Conservation (phyloP, 2,329 filamentous ascomycete genomes). For the Botrytis pseudocinerea region DNA sequence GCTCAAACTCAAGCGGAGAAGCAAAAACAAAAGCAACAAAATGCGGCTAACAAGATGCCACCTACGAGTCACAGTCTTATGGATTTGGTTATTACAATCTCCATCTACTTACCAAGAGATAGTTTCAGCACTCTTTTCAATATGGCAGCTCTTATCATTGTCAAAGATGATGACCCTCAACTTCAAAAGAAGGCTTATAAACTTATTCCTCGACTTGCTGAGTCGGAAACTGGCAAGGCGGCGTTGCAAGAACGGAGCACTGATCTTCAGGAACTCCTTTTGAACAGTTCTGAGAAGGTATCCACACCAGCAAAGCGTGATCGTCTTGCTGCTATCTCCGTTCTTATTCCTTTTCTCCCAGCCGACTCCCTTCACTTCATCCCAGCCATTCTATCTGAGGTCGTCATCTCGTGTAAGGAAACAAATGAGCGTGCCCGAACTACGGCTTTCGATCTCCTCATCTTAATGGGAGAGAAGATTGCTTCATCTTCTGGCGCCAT, state of each 20-base stretch:
- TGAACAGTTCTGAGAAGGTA: conserved; percentile 79
- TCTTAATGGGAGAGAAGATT: conserved; percentile 85
- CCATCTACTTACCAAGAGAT: conserved; percentile 83
- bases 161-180: conserved; percentile 81
- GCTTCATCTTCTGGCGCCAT: conserved; percentile 61
- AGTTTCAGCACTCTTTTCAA: conserved; percentile 84
- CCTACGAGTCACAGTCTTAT: conserved; percentile 93
- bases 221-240: conserved; percentile 73
- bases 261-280: conserved; percentile 80
- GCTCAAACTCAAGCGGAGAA: conserved; percentile 64
- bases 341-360: conserved; percentile 78
- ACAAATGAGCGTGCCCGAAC: conserved; percentile 93
- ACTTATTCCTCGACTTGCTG: conserved; percentile 85
- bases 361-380: conserved; percentile 85
- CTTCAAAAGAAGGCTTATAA: conserved; percentile 99
- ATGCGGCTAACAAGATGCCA: conserved; percentile 70
- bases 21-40: conserved; percentile 60
- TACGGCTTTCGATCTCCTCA: conserved; percentile 84
- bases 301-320: conserved; percentile 85
- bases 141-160: conserved; percentile 80
- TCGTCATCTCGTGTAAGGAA: conserved; percentile 95
- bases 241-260: conserved; percentile 73
- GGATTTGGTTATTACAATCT: conserved; percentile 95
- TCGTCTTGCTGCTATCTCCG: conserved; percentile 77
- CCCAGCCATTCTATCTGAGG: conserved; percentile 84